Base-by-base conservation (phyloP, 1,284 basidiomycete species). In the Anthracocystis walkeri region DNA sequence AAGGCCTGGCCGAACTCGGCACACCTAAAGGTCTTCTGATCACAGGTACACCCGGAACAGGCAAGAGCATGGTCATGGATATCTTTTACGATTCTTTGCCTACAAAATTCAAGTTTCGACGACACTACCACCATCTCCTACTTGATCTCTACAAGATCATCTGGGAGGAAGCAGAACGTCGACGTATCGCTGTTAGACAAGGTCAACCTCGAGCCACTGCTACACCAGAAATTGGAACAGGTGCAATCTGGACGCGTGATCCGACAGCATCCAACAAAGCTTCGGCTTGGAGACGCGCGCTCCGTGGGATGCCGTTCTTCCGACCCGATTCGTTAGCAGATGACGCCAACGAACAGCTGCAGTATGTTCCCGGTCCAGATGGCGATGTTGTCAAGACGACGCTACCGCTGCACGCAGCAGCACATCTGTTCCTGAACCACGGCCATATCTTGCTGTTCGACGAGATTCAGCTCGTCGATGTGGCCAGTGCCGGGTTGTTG, bases 401-500 rank as follows among this genome's bases (percentile, higher is more conserved):
- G 84, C 86, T 46, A 86, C 89, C 68, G 82, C 87, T 45, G 86
- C 87, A 72, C 81, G 83, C 73, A 7, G 88, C 90, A 12, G 88
- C 89, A 1, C 87, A 87, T 58, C 85, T 89, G 10, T 88, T 90
- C 58, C 78, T 90, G 49, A 85, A 87, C 4, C 85, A 87, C 21
- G 89, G 90, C 51, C 90, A 89, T 88, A 86, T 90, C 3, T 86
- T 90, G 46, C 88, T 90, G 11, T 91, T 92, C 80, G 91, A 92
- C 81, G 90, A 92, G 85, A 86, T 91, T 2, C 91, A 92, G 80
- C 87, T 92, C 3, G 87, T 91, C n/a, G 90, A 92, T 79, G 89
- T 91, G 1, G 90, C 90, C 1, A 90, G 89, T 58, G 90, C 90
- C 0, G 84, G 84, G 0, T 86, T 92, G 14, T 87, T 92, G 3